These are phyloP conservation scores for Phylloporus sp. DNA, from an alignment of 768 basidiomycete genomes.

Conservation along the genomic window DNA sequence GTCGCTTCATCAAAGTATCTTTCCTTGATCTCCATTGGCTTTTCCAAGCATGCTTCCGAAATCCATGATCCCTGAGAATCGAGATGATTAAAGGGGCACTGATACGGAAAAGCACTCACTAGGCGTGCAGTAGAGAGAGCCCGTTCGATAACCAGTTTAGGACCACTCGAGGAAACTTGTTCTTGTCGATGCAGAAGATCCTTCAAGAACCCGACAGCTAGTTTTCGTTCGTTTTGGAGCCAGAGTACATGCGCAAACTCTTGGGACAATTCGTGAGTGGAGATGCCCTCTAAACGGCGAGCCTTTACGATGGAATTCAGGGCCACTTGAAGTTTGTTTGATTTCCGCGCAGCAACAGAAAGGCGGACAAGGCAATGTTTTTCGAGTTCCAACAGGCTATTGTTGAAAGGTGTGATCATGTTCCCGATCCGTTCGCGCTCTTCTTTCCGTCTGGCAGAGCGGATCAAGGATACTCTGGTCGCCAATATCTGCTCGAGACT, in stretches of 20 bases:
- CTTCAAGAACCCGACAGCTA: conserved; percentile 73
- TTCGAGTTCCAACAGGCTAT: conserved; percentile 55
- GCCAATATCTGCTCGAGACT: conserved; percentile 76
- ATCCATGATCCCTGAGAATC: conserved; percentile 80
- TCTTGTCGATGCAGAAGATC: conserved; percentile 26
- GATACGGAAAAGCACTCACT: conserved; percentile 40
- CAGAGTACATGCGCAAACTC: conserved; percentile 92
- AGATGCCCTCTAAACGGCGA: conserved; percentile 49
- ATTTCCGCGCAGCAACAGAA: conserved; percentile 65
- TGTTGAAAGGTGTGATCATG: conserved; percentile 51
- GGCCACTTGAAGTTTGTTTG: conserved; percentile 73
- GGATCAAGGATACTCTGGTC: conserved; percentile 77
- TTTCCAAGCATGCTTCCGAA: conserved; percentile 79
- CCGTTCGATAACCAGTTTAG: conserved; percentile 22
- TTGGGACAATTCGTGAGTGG: conserved; percentile 56
- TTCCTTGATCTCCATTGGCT: conserved; percentile 64
- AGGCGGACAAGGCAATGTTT: conserved; percentile 66
- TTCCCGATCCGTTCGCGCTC: conserved; percentile 75
- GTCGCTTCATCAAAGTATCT: conserved; percentile 70
- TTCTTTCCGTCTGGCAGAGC: conserved; percentile 64
- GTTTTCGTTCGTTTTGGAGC: conserved; percentile 78
- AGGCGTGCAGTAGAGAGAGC: conserved; percentile 58
- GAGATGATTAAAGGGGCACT: background rate
- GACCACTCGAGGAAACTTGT: conserved; percentile 8
- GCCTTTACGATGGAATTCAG: conserved; percentile 82